Evolutionary conservation across 108 stramenopile genomes (phyloP).

Genomic region (Phaeodactylum tricornutum): DNA sequence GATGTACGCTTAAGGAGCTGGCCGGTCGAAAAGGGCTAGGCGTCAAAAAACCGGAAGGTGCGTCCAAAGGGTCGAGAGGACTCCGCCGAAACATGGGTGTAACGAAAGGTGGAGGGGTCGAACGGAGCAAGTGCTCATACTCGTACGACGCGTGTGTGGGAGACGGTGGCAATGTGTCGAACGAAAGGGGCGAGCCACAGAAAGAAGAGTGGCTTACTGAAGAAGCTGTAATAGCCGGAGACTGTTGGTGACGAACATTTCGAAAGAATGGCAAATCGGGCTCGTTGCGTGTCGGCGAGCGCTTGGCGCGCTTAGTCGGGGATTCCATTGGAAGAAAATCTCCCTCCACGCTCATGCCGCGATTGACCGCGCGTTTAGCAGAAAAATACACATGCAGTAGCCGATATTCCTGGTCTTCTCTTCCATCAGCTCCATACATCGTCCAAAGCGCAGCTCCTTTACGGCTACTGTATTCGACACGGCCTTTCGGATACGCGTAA

Average conservation of each 20-base stretch:
- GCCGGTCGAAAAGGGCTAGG: no score
- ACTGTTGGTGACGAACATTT: not conserved
- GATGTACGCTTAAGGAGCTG: no score
- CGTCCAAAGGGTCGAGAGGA: not conserved
- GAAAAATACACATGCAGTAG: constrained; percentile 77
- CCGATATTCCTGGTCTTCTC: constrained; percentile 45
- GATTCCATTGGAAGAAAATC: not conserved
- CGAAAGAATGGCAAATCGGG: not conserved
- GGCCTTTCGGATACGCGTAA: constrained; percentile 70
- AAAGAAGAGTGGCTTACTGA: not conserved
- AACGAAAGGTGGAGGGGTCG: not conserved
- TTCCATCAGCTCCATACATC: constrained; percentile 37
- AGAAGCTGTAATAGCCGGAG: constrained; percentile 1
- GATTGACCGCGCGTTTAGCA: constrained; percentile 44
- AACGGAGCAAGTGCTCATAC: no score
- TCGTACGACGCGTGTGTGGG: no score
- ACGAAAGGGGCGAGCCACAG: not conserved
- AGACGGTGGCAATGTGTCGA: not conserved
- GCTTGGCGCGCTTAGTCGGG: not conserved
- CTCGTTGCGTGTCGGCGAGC: not conserved
- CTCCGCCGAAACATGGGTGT: not conserved
- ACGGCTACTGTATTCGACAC: constrained; percentile 32
- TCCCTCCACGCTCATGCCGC: constrained; percentile 1
- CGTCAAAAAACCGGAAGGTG: not conserved
- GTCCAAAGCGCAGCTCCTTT: constrained; percentile 66